Conservation (phyloP, 2,329 filamentous ascomycete genomes). For the Raffaelea arxii region DNA sequence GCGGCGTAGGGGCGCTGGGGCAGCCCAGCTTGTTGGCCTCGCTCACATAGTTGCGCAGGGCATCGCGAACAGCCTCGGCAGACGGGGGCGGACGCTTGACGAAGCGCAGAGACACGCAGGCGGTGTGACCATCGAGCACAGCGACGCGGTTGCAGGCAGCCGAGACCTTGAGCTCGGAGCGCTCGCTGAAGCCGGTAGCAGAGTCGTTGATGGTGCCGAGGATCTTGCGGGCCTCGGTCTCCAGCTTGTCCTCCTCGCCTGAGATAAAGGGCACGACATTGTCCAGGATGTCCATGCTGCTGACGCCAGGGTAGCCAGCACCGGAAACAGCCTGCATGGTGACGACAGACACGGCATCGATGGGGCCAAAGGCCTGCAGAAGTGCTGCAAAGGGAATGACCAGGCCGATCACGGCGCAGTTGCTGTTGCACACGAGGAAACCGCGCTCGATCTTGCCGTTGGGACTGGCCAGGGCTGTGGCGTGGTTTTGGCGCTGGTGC, state of each 20-base stretch:
- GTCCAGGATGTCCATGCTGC: constrained; percentile 91
- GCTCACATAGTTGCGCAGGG: constrained; percentile 68
- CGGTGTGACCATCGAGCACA: constrained; percentile 92
- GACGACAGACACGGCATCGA: constrained; percentile 67
- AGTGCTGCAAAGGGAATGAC: constrained; percentile 92
- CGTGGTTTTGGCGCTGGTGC: constrained; percentile 69
- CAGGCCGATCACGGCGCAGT: constrained; percentile 93
- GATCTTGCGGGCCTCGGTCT: constrained; percentile 92
- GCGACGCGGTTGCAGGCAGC: constrained; percentile 88
- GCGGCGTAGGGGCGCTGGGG: constrained; percentile 70
- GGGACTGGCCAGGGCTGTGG: constrained; percentile 13
- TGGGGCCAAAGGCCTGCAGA: constrained; percentile 74
- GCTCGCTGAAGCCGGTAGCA: constrained; percentile 66
- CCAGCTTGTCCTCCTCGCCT: constrained; percentile 93
- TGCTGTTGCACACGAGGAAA: constrained; percentile 95
- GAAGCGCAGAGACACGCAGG: constrained; percentile 85
- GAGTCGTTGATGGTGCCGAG: constrained; percentile 65
- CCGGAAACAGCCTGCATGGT: constrained; percentile 94
- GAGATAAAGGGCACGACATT: constrained; percentile 91
- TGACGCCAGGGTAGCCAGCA: constrained; percentile 82
- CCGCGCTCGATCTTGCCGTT: constrained; percentile 57
- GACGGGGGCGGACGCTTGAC: constrained; percentile 63
- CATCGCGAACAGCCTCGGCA: constrained; percentile 66
- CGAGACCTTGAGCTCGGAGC: constrained; percentile 63
- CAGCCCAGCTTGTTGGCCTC: constrained; percentile 79